These are phyloP conservation scores for Cyclostephanos tholiformis DNA, from an alignment of 108 stramenopile genomes.

Conservation along the genomic window DNA sequence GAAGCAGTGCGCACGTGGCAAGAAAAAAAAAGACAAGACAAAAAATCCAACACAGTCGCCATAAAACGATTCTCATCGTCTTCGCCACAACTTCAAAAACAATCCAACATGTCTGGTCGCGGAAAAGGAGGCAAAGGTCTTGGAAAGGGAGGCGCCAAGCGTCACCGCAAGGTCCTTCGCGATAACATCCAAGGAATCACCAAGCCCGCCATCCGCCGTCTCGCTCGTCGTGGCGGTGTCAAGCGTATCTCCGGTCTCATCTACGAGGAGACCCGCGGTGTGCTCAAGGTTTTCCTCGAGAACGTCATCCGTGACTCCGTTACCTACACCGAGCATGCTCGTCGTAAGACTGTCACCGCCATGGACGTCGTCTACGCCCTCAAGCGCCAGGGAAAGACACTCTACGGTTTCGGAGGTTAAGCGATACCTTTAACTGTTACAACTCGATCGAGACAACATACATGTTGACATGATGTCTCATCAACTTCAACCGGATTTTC, in stretches of 20 bases:
- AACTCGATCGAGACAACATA: too few relatives aligned
- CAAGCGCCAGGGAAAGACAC: constrained; percentile 97
- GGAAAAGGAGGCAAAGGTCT: too few relatives aligned
- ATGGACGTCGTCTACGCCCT: constrained; percentile 84
- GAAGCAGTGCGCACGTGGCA: too few relatives aligned
- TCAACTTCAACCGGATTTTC: too few relatives aligned
- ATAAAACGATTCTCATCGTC: too few relatives aligned
- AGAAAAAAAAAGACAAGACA: too few relatives aligned
- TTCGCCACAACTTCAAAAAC: too few relatives aligned
- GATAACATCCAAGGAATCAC: constrained; percentile 96
- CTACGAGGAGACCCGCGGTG: constrained; percentile 91
- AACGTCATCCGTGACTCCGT: constrained; percentile 76
- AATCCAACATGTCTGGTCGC: too few relatives aligned
- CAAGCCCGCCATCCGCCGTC: constrained; percentile 90
- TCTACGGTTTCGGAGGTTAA: constrained; percentile 96
- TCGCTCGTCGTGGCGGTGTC: constrained; percentile 83
- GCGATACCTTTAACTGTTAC: neutral
- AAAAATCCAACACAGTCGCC: too few relatives aligned
- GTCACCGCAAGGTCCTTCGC: constrained; percentile 68
- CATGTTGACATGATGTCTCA: too few relatives aligned
- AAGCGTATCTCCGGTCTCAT: constrained; percentile 92
- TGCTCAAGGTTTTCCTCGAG: constrained; percentile 89
- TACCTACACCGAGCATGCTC: constrained; percentile 93
- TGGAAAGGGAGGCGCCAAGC: too few relatives aligned
- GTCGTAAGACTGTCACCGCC: constrained; percentile 77